Percentiles rank a stretch among this genome's conserved stretches.
Conservation (phyloP, 345 rosid species). For the Eucalyptus lansdowneana region DNA sequence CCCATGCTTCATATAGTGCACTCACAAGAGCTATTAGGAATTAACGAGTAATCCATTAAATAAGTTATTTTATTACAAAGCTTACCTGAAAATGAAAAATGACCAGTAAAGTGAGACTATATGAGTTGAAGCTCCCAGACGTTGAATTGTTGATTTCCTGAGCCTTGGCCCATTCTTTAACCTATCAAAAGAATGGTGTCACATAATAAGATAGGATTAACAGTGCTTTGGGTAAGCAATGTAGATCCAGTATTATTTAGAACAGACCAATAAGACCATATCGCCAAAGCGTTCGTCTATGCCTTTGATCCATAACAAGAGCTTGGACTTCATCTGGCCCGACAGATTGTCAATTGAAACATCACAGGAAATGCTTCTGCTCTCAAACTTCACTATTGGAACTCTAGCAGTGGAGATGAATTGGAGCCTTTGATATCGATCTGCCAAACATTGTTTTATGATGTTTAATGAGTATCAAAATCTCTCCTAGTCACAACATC, state of each 20-base stretch:
- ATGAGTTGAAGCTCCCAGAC: conserved; percentile 64
- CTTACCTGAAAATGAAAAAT: conserved; percentile 90
- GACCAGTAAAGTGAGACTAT: conserved; percentile 69
- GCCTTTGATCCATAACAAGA: conserved; percentile 63
- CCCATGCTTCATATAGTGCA: neutral
- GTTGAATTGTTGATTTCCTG: conserved; percentile 60
- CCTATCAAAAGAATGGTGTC: conserved; percentile 23
- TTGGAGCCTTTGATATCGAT: conserved; percentile 32
- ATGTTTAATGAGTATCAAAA: neutral
- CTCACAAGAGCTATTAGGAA: neutral
- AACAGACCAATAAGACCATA: conserved; percentile 60
- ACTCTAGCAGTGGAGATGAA: conserved; percentile 55
- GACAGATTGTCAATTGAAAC: conserved; percentile 67
- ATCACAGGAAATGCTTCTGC: conserved; percentile 66
- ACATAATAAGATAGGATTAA: neutral
- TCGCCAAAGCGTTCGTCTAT: conserved; percentile 77
- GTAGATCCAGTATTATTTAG: neutral
- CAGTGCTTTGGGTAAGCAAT: neutral
- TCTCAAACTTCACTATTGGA: conserved; percentile 69
- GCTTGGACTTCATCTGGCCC: conserved; percentile 66
- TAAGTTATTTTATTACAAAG: neutral
- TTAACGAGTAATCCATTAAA: neutral
- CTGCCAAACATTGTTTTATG: conserved; percentile 15
- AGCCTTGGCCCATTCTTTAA: conserved; percentile 96
- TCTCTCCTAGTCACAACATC: neutral